These are phyloP conservation scores for Tothia fuscella DNA, from an alignment of 2,329 filamentous ascomycete species.

Conservation along the genomic window DNA sequence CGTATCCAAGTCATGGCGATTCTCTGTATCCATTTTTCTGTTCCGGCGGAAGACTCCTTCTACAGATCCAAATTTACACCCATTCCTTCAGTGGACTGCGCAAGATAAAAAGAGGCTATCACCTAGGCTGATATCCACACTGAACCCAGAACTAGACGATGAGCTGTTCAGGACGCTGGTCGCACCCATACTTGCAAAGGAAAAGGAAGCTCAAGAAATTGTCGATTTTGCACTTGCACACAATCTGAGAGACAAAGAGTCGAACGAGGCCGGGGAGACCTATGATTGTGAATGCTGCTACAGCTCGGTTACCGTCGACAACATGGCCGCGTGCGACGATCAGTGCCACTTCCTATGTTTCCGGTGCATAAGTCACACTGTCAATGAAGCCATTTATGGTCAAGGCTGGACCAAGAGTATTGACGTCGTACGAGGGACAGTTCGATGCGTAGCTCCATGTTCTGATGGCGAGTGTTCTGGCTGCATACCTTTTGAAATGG, in stretches of 20 bases:
- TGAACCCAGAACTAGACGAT: slow-evolving; percentile 42
- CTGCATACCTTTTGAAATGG: slow-evolving; percentile 55
- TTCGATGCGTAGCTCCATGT: slow-evolving; percentile 72
- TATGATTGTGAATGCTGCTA: slow-evolving; percentile 72
- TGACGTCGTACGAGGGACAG: slow-evolving; percentile 56
- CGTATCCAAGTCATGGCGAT: slow-evolving; percentile 65
- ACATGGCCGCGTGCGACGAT: slow-evolving; percentile 58
- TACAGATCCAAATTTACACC: slow-evolving; percentile 38
- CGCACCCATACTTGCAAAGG: slow-evolving; percentile 28
- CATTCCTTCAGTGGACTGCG: slow-evolving; percentile 51
- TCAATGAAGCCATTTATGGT: slow-evolving; percentile 82
- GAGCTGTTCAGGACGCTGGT: slow-evolving; percentile 36
- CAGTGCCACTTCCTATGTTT: slow-evolving; percentile 67
- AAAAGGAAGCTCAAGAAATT: slow-evolving; percentile 26
- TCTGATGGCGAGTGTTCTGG: slow-evolving; percentile 53
- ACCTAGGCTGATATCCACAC: slow-evolving; percentile 54
- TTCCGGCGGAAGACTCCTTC: slow-evolving; percentile 48
- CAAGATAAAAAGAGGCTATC: slow-evolving; percentile 31
- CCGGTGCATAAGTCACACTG: slow-evolving; percentile 67
- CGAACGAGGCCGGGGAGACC: slow-evolving; percentile 33
- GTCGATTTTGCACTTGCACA: slow-evolving; percentile 31
- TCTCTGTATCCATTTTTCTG: slow-evolving; percentile 59
- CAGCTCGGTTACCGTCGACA: slow-evolving; percentile 54
- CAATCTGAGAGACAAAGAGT: slow-evolving; percentile 36
- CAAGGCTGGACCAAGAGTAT: slow-evolving; percentile 83